Evolutionary conservation across 2,329 filamentous ascomycete species (phyloP), one percentile per base, ranked within the genome.

Genomic region (Scedosporium minutisporum): DNA sequence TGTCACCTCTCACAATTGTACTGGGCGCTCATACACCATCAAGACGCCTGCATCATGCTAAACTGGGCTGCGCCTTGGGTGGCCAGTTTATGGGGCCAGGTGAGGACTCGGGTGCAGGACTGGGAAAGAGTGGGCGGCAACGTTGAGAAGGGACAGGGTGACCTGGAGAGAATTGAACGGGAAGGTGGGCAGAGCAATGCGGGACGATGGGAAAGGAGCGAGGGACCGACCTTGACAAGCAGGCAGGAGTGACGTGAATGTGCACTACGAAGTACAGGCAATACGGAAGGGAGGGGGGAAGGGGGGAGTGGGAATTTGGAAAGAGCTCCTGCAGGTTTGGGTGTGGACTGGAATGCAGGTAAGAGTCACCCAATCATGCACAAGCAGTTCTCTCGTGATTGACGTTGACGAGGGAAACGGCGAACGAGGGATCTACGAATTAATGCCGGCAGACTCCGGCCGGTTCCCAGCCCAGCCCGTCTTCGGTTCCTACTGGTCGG

Each of bases 391-490:
- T 55, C 51, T 27, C 51, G 23, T 55, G 44, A 48, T 48, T 48
- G 44, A 48, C 4, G 44, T 18, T 21, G 44, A 48, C 5, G 44
- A 48, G 9, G 44, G 18, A 48, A 48, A 18, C n/a, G 7, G 51
- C 21, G 18, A 55, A 55, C 51, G 6, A 23, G 51, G 23, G 51
- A 55, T 23, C 21, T 23, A 38, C 33, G 33, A 38, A 38, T 38
- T 23, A 55, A 55, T 55, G 51, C 51, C 51, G 51, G 51, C 51
- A 55, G 51, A 27, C 51, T 55, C 51, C 51, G 51, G 51, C 51
- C 12, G 23, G 4, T 6, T 27, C 21, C 23, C 51, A 16, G n/a
- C 21, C 23, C 51, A 16, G 10, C 51, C 16, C 44, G 44, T 10
- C 44, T 48, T 21, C 18, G 16, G 44, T 21, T 48, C 44, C 18